phyloP scores from a whole-genome alignment of 495 filamentous ascomycete genomes.

The Penicillium cinerascens region DNA sequence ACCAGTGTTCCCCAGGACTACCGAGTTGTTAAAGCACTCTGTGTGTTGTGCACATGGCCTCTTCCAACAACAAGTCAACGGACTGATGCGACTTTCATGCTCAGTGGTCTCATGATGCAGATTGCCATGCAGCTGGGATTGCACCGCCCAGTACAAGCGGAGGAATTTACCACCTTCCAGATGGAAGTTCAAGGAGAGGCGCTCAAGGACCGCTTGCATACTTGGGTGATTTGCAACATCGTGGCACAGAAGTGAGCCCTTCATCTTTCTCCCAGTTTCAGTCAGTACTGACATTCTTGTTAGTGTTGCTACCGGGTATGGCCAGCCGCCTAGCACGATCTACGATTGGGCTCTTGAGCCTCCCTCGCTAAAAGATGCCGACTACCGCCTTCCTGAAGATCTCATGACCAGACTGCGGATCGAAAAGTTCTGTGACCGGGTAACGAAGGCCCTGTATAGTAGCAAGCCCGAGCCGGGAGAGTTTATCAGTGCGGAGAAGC shows the following conservation, averaged over 20 bases:
- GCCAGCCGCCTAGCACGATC: constrained; percentile 78
- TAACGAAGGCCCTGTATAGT: constrained; percentile 82
- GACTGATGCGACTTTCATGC: constrained; percentile 84
- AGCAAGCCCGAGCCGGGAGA: constrained; percentile 72
- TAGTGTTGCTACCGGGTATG: constrained; percentile 84
- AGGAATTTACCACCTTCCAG: constrained; percentile 82
- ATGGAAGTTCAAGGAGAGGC: constrained; percentile 82
- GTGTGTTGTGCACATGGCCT: constrained; percentile 88
- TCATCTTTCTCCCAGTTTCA: not conserved
- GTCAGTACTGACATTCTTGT: constrained; percentile 4
- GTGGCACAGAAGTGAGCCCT: constrained; percentile 68
- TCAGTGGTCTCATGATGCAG: constrained; percentile 91
- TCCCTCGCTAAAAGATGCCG: constrained; percentile 57
- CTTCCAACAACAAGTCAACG: constrained; percentile 82
- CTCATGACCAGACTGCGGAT: constrained; percentile 71
- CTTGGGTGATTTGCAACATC: constrained; percentile 91
- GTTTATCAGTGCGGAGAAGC: constrained; percentile 68
- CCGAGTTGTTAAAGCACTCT: constrained; percentile 84
- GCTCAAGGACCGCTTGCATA: constrained; percentile 78
- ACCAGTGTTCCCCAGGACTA: constrained; percentile 80
- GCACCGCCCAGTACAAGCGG: constrained; percentile 83
- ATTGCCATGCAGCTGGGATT: constrained; percentile 86
- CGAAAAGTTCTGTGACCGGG: constrained; percentile 80
- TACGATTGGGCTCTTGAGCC: constrained; percentile 83
- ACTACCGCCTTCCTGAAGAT: constrained; percentile 64